Evolutionary conservation across 73 alveolate species (phyloP), one percentile per base, ranked within the genome.

Genomic region (Paramecium sexaurelia): DNA sequence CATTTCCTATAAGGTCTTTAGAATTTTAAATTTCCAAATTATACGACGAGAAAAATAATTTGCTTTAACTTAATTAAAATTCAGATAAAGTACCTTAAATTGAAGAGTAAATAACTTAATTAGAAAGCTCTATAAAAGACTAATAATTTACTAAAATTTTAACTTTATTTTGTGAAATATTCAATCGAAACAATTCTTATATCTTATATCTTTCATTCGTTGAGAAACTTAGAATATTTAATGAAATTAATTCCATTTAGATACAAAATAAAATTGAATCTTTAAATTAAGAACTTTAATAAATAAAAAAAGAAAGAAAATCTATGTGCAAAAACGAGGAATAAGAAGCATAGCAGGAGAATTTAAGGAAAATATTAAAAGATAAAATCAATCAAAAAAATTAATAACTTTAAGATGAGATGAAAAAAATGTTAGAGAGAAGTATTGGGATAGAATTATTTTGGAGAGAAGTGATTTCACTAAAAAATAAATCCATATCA

Each of bases 381-480:
- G 51, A 39, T 39, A 0, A 39, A 39, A 39, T 39, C 0, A 15
- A 39, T 39, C 2, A 39, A 39, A 39, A 39, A 39, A 1, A 8
- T 39, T 15, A 5, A 1, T 0, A 55, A 1, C 17, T 55, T 0
- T 6, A 55, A 55, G 1, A 22, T 0, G 13, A 55, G 7, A 10
- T 15, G 0, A 17, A 56, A 56, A 56, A n/a, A 27, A 56, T 56
- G 1, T 9, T 15, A 56, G 9, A 24, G 33, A 56, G 40, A 27
- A 56, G 19, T 19, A 56, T 56, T 56, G 75, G 75, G 37, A 55
- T 84, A 17, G 92, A 84, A 27, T 6, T 84, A 4, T 84, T 84
- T 45, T 84, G 92, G 92, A 84, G 92, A 22, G 92, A 84, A 84
- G 43, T 84, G 13, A 82, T 82, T 10, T 20, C 40, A 9, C 24